These are phyloP conservation scores for Komagataella populi DNA, from an alignment of 805 yeast genomes.

Conservation along the genomic window DNA sequence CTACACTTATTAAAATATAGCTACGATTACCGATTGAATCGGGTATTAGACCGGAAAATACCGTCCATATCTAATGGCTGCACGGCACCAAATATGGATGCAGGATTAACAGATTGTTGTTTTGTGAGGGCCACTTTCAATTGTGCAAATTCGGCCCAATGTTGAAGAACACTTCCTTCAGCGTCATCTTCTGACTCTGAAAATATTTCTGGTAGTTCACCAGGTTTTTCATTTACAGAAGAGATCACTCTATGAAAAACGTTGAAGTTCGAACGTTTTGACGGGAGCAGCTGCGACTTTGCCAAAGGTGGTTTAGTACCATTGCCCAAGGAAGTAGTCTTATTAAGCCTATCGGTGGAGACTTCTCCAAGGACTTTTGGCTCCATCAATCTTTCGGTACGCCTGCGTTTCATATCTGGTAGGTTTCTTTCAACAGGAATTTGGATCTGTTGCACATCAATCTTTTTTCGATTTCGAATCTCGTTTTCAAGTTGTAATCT, in stretches of 20 bases:
- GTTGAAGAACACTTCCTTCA: conserved; percentile 30
- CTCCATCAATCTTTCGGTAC: not conserved
- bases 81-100: conserved; percentile 59
- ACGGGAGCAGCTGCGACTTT: not conserved
- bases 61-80: conserved; percentile 59
- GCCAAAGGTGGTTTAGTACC: not conserved
- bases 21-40: not conserved
- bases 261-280: not conserved
- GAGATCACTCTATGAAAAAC: not conserved
- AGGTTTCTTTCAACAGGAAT: not conserved
- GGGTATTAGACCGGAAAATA: conserved; percentile 25
- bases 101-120: conserved; percentile 49
- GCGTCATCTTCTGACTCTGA: conserved; percentile 45
- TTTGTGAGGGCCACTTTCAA: conserved; percentile 27
- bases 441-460: not conserved
- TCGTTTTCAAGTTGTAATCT: not conserved
- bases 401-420: not conserved
- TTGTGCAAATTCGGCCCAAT: conserved; percentile 54
- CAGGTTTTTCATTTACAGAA: not conserved
- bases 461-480: not conserved
- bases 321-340: not conserved
- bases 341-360: not conserved
- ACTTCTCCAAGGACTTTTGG: not conserved
- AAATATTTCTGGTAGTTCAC: conserved; percentile 28
- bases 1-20: not conserved